A percentile compares a stretch with the other conserved stretches of the same genome.
These are phyloP conservation scores for Ashbya aceris DNA, from an alignment of 1,139 yeast species.

Conservation along the genomic window DNA sequence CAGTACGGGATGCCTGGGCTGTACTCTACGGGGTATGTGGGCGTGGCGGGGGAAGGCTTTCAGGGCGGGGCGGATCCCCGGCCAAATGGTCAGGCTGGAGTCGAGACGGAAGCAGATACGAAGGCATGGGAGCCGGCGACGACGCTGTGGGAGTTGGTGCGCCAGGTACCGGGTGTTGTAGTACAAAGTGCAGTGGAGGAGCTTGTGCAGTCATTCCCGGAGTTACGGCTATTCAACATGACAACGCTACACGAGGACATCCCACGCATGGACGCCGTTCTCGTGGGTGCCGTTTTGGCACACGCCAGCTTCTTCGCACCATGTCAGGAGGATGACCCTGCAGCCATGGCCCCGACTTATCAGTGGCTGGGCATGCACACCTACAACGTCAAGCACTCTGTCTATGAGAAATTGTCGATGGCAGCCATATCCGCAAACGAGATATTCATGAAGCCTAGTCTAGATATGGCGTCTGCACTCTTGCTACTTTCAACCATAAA, in stretches of 20 bases:
- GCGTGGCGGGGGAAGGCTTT: constrained; percentile 3
- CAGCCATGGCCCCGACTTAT: neutral
- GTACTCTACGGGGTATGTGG: no score
- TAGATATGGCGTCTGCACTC: constrained; percentile 10
- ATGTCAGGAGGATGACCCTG: neutral
- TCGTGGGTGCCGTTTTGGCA: constrained; percentile 9
- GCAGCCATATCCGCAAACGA: constrained; percentile 9
- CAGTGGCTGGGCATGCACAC: constrained; percentile 10
- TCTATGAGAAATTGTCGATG: constrained; percentile 9
- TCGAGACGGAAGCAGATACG: neutral
- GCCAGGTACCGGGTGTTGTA: constrained; percentile 5
- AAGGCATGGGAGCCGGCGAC: constrained; percentile 5
- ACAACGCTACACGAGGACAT: constrained; percentile 3
- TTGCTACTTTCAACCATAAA: constrained; percentile 6
- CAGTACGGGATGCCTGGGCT: no score
- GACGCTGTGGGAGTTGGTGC: constrained; percentile 7
- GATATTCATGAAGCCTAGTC: constrained; percentile 7
- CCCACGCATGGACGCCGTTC: constrained; percentile 7
- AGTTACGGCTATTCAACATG: constrained; percentile 8
- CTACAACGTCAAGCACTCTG: constrained; percentile 7
- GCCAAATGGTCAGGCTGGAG: neutral
- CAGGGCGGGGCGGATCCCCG: constrained; percentile 4
- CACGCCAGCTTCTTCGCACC: constrained; percentile 7
- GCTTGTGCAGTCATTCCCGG: constrained; percentile 7
- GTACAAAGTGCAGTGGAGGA: constrained; percentile 7